Conservation (phyloP, 495 filamentous ascomycete species). For the Talaromyces nanjingensis region DNA sequence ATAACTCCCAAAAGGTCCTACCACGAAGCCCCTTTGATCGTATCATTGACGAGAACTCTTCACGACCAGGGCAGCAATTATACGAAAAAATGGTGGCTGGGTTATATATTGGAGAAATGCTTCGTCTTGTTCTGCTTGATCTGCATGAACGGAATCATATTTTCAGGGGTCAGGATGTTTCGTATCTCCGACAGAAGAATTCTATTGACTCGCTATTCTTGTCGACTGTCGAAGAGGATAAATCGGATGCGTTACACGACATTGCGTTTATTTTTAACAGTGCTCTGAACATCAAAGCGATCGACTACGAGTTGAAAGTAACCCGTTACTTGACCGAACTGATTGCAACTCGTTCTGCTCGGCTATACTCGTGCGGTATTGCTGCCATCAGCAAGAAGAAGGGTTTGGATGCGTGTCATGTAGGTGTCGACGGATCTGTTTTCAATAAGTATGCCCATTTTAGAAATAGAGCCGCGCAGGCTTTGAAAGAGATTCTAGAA, state of each 20-base stretch:
- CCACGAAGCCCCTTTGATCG: conserved; percentile 55
- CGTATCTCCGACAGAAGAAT: conserved; percentile 58
- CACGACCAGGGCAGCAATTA: conserved; percentile 35
- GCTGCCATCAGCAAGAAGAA: conserved; percentile 91
- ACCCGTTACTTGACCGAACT: conserved; percentile 75
- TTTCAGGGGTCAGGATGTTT: conserved; percentile 37
- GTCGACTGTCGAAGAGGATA: conserved; percentile 69
- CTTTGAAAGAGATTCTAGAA: conserved; percentile 49
- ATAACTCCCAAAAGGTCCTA: conserved; percentile 80
- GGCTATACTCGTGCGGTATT: conserved; percentile 84
- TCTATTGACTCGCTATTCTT: conserved; percentile 76
- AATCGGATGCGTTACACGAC: conserved; percentile 61
- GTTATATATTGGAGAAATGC: conserved; percentile 40
- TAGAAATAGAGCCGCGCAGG: conserved; percentile 70
- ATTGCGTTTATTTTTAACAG: conserved; percentile 64
- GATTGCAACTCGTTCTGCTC: conserved; percentile 80
- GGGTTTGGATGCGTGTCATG: conserved; percentile 65
- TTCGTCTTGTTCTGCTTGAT: conserved; percentile 33
- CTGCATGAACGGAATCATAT: conserved; percentile 25
- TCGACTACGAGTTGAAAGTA: conserved; percentile 67
- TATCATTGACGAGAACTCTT: conserved; percentile 32
- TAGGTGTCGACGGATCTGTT: conserved; percentile 88
- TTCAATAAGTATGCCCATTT: conserved; percentile 95
- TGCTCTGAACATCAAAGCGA: conserved; percentile 56
- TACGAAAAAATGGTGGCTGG: conserved; percentile 46